Evolutionary conservation across 2,329 filamentous ascomycete genomes (phyloP), one percentile per base, ranked within the genome.

Genomic region (Penicillium sp.): DNA sequence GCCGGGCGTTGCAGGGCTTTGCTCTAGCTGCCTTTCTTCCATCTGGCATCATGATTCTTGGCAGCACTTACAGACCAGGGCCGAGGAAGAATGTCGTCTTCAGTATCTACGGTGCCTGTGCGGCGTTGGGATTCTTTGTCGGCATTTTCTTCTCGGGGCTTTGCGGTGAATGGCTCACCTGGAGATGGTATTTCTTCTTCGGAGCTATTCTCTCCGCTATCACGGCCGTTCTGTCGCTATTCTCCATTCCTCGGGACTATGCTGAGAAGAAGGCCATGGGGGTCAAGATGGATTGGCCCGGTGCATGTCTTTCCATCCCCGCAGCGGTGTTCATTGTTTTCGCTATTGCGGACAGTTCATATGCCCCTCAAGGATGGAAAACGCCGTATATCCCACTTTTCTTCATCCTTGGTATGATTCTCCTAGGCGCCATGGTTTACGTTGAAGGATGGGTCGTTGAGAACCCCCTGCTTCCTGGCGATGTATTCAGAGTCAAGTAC

Each of bases 21-120:
- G 88, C 86, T 0, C 78, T 85, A 1, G 85, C 87, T 0, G 86
- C 87, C 0, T 88, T 87, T 53, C 67, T 89, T 12, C 85, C 86
- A 0, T 81, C 83, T 0, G 80, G 84, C 1, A 78, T 89, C 49
- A 84, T 84, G 71, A 73, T 88, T 10, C 70, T 87, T 1, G 83
- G 83, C 1, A 80, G 76, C 40, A 78, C 75, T 2, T 88, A 88
- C 62, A 76, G 84, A 4, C 84, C 85, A 0, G 84, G 84, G 0
- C 83, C 83, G 1, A 75, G 84, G 5, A 88, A 88, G 69, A 88
- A 87, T 58, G 62, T 87, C 6, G 76, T 86, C 5, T 86, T 70
- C 77, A 85, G 78, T 46, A 63, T 80, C 0, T 81, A 87, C 50
- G 77, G 77, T 3, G 75, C 74, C 1, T 77, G 74, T 42, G 76